Evolutionary conservation across 1,284 basidiomycete genomes (phyloP).

Genomic region (Prillingera fragicola): DNA sequence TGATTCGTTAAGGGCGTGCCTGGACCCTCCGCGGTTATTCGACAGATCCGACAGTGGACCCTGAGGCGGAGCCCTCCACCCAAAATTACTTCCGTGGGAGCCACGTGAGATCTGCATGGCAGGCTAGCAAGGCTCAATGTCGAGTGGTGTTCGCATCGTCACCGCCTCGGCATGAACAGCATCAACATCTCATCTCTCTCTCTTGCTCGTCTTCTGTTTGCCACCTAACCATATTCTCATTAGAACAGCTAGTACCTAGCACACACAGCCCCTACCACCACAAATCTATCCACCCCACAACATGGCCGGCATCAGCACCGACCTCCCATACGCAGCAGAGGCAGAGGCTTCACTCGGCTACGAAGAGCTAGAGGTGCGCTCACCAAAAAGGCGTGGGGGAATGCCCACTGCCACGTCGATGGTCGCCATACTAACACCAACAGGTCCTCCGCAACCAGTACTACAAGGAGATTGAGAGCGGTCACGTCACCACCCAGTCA

Average conservation of each 20-base stretch:
- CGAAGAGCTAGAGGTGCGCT: constrained; percentile 76
- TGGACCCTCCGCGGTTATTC: too few species aligned
- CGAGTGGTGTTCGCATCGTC: too few species aligned
- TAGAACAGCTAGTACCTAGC: background rate
- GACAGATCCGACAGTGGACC: too few species aligned
- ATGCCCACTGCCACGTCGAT: background rate
- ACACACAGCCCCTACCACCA: constrained; percentile 4
- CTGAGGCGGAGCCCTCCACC: too few species aligned
- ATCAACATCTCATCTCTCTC: background rate
- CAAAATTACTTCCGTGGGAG: too few species aligned
- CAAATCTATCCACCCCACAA: constrained; percentile 31
- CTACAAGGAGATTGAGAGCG: constrained; percentile 74
- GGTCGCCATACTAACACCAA: constrained; percentile 2
- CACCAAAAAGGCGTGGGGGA: background rate
- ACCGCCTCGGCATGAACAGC: too few species aligned
- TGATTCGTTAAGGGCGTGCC: too few species aligned
- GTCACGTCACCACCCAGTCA: constrained; percentile 87
- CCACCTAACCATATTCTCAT: background rate
- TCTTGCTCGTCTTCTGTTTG: background rate
- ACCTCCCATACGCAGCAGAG: constrained; percentile 94
- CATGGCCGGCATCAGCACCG: constrained; percentile 52
- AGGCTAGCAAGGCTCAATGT: too few species aligned
- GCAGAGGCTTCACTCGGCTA: constrained; percentile 80
- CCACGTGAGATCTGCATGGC: too few species aligned
- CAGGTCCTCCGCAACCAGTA: constrained; percentile 82